A percentile compares a stretch with the other conserved stretches of the same genome.
Conservation (phyloP, 129 eudicot species). For the Chrysanthemum seticuspe region DNA sequence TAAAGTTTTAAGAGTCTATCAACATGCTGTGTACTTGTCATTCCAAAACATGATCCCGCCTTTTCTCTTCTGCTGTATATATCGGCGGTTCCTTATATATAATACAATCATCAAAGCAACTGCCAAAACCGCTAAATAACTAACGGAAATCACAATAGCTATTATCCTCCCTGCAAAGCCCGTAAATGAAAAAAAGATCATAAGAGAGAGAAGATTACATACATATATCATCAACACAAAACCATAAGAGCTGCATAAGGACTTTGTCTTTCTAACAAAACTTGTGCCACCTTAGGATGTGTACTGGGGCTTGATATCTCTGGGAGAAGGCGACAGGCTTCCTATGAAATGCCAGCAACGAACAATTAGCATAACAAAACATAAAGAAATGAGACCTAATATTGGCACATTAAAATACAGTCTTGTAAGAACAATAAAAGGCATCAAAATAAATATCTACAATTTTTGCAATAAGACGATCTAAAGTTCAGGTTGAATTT, state of each 20-base stretch:
- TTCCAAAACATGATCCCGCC: background rate
- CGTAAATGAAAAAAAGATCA: background rate
- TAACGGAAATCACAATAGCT: slow-evolving; percentile 41
- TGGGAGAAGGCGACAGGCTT: slow-evolving; percentile 83
- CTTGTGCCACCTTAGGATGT: slow-evolving; percentile 91
- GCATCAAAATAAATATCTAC: background rate
- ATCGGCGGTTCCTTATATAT: slow-evolving; percentile 45
- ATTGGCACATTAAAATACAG: background rate
- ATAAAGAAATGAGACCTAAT: background rate
- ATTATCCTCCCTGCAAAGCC: slow-evolving; percentile 43
- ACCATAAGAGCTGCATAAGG: slow-evolving; percentile 96
- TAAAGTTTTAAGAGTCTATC: background rate
- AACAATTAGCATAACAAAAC: background rate
- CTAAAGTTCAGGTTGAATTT: slow-evolving; percentile 13
- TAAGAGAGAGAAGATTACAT: background rate
- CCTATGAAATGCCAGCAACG: slow-evolving; percentile 42
- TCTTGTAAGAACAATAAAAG: background rate
- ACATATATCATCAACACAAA: slow-evolving; percentile 42
- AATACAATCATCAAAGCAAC: slow-evolving; percentile 40
- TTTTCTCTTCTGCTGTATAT: slow-evolving; percentile 23
- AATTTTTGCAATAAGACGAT: background rate
- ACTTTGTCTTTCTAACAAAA: slow-evolving; percentile 73
- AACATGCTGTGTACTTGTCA: background rate
- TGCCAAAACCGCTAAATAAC: slow-evolving; percentile 48
- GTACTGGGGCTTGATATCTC: slow-evolving; percentile 86